Evolutionary conservation across 2,329 filamentous ascomycete genomes (phyloP), one percentile per base, ranked within the genome.

Genomic region (Fusarium sp.): DNA sequence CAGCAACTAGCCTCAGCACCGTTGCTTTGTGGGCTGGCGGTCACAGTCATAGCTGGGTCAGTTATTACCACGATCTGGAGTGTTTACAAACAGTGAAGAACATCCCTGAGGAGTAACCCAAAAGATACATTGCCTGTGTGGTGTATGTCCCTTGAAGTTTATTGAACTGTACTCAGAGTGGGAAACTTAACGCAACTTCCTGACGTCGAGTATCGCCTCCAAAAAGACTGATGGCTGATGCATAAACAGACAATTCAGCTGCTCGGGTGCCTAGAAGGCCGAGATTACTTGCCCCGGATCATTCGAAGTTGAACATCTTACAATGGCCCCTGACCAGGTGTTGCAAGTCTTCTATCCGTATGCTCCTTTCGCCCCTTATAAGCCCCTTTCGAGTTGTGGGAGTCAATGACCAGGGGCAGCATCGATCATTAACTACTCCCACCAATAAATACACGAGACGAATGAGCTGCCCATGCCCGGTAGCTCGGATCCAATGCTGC

Each of bases 231-330:
- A 68, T 64, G 40, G 40, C 58, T 34, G 8, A 25, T 47, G 42
- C 53, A 60, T 63, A 30, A 38, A 29, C 34, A 51, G 22, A 61
- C 53, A 45, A 30, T 52, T n/a, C n/a, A 29, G 40, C 30, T 59
- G 54, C 43, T 54, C 50, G 49, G 62, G 42, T 50, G 73, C 68
- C 59, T 71, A 59, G 56, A 69, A 20, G 43, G 38, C 71, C 69
- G 71, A 75, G 59, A 75, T 75, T 75, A 62, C 71, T 63, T 44
- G 52, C 53, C 62, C 69, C 66, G 58, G 55, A 74, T 63, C 72
- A 74, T 73, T 64, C 61, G 59, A 68, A 71, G 65, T 62, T 68
- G 62, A 63, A 42, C 22, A 49, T 52, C 34, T 61, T 25, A 60
- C 47, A 46, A 40, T 20, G 32, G 30, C 50, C 55, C 58, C 55